Base-by-base conservation (phyloP, 768 basidiomycete genomes). In the Hemileccinum rubropunctum region DNA sequence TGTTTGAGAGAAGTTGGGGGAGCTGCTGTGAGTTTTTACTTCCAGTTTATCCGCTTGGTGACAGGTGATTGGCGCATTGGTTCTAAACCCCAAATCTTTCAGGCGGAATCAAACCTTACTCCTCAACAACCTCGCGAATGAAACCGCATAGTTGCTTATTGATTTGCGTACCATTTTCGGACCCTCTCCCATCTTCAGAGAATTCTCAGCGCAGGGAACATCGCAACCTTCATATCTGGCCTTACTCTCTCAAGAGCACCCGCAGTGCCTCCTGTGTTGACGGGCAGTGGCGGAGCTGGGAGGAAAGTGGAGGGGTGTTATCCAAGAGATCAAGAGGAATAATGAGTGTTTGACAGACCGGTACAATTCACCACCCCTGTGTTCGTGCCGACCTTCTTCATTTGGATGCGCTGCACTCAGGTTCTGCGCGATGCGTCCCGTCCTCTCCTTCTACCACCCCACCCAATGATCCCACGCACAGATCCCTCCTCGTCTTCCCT, bases 101-200 rank as follows among this genome's bases (percentile, higher is more conserved):
- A 91, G 93, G 89, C 92, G 0, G 90, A 94, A 67, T 86, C 79
- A 39, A 91, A 92, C 61, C 72, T 98, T 14, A 83, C 89, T 6
- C 76, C 76, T 99, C 0, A 79, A 81, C 6, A 83, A 81, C 39
- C 78, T 94, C 4, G 92, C 95, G 0, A 79, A 86, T 50, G 91
- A 92, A 61, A 95, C 95, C 0, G 98, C 95, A 0, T 81, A 88
- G 47, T 76, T 99, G 0, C 78, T 98, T 7, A 91, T 95, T 45
- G 95, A 98, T 57, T 76, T 98, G 0, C 98, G 95, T 63, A 90
- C 93, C 0, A 84, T 83, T 12, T 66, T 73, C 17, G 75, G 76
- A 1, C 76, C n/a, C 77, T 4, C 72, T 80, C 4, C 71, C 82
- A 1, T 51, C 69, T 32, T 42, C 57, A 4, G 49, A 50, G 17